Evolutionary conservation across 805 yeast genomes (phyloP).

Genomic region (Wickerhamomyces strasburgensis): DNA sequence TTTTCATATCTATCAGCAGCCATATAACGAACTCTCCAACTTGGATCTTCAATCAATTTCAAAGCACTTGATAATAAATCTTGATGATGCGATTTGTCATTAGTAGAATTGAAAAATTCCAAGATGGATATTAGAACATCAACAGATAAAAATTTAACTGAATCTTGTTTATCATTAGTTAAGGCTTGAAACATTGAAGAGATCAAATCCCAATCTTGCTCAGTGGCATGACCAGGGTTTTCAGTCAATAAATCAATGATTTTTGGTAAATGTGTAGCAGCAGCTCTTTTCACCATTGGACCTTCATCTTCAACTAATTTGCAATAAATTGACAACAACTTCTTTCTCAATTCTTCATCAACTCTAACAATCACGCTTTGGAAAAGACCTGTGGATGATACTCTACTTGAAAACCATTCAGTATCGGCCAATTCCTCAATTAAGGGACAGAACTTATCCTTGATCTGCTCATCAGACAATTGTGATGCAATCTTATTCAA

Average conservation of each 20-base stretch:
- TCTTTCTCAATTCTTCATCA: conserved; percentile 48
- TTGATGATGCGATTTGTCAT: conserved; percentile 54
- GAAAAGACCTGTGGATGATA: conserved; percentile 87
- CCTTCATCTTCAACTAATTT: conserved; percentile 84
- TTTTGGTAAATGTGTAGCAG: conserved; percentile 78
- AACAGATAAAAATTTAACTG: conserved; percentile 85
- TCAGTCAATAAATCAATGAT: conserved; percentile 58
- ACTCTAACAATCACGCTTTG: conserved; percentile 62
- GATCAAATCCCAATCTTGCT: conserved; percentile 70
- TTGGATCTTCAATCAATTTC: conserved; percentile 75
- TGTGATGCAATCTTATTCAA: conserved; percentile 65
- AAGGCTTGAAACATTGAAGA: conserved; percentile 77
- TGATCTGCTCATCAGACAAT: conserved; percentile 58
- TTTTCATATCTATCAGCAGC: conserved; percentile 90
- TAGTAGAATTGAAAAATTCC: conserved; percentile 54
- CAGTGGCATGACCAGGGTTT: conserved; percentile 39
- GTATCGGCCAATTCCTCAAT: conserved; percentile 76
- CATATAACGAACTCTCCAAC: conserved; percentile 98
- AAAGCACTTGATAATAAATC: conserved; percentile 63
- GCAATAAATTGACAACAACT: conserved; percentile 60
- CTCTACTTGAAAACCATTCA: conserved; percentile 91
- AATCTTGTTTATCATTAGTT: conserved; percentile 85
- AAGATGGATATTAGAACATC: conserved; percentile 84
- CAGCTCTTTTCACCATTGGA: conserved; percentile 96
- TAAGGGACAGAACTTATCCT: conserved; percentile 65